Conservation (phyloP, 768 basidiomycete genomes). For the Pisolithus albus region DNA sequence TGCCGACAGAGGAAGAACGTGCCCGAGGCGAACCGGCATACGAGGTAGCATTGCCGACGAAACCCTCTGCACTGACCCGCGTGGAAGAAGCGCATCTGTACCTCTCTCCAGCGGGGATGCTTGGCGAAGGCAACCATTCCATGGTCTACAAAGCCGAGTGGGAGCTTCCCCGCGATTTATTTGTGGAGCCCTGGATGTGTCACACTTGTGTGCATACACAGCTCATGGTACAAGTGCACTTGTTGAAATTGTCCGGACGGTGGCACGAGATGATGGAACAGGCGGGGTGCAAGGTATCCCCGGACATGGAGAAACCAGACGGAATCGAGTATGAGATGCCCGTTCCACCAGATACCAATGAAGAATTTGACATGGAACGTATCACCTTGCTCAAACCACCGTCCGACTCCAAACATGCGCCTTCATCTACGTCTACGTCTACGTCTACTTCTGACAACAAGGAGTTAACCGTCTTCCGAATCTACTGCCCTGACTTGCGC, state of each 20-base stretch:
- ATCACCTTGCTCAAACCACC: neutral
- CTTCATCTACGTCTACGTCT: neutral
- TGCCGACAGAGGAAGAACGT: slow-evolving; percentile 13
- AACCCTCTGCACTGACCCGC: slow-evolving; percentile 12
- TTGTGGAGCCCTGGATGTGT: slow-evolving; percentile 33
- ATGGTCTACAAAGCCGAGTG: slow-evolving; percentile 43
- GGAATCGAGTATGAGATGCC: neutral
- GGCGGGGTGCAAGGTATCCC: neutral
- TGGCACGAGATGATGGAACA: slow-evolving; percentile 16
- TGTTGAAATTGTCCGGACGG: slow-evolving; percentile 17
- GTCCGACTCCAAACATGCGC: too few species aligned
- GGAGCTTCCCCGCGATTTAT: slow-evolving; percentile 41
- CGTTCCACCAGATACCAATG: neutral
- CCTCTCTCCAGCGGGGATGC: slow-evolving; percentile 29
- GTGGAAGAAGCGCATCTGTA: slow-evolving; percentile 44
- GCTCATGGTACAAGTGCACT: slow-evolving; percentile 14
- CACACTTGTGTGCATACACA: slow-evolving; percentile 31
- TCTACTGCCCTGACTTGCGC: slow-evolving; percentile 7
- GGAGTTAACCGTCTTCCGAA: neutral
- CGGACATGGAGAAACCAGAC: neutral
- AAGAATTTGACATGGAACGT: neutral
- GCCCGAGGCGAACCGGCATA: slow-evolving; percentile 21
- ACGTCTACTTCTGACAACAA: too few species aligned
- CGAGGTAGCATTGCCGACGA: slow-evolving; percentile 26
- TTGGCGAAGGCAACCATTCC: slow-evolving; percentile 50